A percentile compares a stretch with the other conserved stretches of the same genome.
Evolutionary conservation across 2,329 filamentous ascomycete species (phyloP).

Genomic region (Xylaria sp.): DNA sequence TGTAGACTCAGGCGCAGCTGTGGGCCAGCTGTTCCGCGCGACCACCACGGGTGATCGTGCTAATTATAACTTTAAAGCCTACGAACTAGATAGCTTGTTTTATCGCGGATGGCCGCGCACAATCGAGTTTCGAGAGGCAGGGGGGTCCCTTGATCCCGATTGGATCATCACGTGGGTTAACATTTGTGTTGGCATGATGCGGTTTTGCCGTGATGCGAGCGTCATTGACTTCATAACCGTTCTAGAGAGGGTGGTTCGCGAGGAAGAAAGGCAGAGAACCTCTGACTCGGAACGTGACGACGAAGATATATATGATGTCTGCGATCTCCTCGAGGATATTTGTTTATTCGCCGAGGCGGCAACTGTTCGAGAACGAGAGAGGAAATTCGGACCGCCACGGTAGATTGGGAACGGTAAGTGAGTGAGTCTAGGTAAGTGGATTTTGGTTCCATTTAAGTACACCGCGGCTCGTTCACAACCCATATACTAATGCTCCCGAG

Average conservation of each 20-base stretch:
- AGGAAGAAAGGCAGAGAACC: slow-evolving; percentile 44
- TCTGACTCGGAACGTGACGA: slow-evolving; percentile 28
- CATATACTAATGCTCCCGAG: background rate
- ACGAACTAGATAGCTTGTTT: slow-evolving; percentile 14
- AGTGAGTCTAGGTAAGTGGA: slow-evolving; percentile 3
- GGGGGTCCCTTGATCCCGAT: slow-evolving; percentile 49
- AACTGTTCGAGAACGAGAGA: slow-evolving; percentile 41
- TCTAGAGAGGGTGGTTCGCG: slow-evolving; percentile 44
- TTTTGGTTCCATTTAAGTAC: background rate
- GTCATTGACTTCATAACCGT: slow-evolving; percentile 39
- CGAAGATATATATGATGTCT: slow-evolving; percentile 49
- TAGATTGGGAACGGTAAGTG: slow-evolving; percentile 1
- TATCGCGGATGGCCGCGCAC: slow-evolving; percentile 14
- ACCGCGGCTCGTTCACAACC: background rate
- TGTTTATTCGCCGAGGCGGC: slow-evolving; percentile 49
- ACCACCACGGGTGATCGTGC: background rate
- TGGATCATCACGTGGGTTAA: slow-evolving; percentile 51
- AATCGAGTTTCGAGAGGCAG: slow-evolving; percentile 54
- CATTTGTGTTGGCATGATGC: slow-evolving; percentile 49
- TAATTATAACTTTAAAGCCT: slow-evolving; percentile 45
- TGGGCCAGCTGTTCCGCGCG: slow-evolving; percentile 36
- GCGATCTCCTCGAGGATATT: slow-evolving; percentile 52
- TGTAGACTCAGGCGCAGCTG: slow-evolving; percentile 42
- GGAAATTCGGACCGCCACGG: slow-evolving; percentile 34
- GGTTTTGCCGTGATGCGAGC: slow-evolving; percentile 35